Percentiles rank a stretch among this genome's conserved stretches.
Evolutionary conservation across 192 early-diverging fungal species (phyloP).

Genomic region (Phycomyces blakesleeanus): DNA sequence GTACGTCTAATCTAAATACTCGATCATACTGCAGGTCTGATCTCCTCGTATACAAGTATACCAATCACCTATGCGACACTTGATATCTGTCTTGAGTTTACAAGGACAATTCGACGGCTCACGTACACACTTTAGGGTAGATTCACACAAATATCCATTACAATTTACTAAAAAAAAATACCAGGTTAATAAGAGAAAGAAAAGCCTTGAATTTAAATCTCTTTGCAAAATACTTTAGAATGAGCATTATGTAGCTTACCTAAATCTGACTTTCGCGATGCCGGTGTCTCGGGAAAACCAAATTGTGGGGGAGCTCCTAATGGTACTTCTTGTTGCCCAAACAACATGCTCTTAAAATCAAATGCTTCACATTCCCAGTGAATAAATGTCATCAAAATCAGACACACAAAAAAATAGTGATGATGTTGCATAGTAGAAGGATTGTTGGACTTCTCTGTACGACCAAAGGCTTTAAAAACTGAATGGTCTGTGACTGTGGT

Average conservation of each 20-base stretch:
- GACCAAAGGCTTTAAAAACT: no score
- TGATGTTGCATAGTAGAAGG: background rate
- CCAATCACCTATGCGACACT: slow-evolving; percentile 14
- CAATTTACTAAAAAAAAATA: background rate
- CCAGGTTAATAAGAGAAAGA: background rate
- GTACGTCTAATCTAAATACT: background rate
- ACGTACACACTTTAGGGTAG: background rate
- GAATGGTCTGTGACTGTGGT: no score
- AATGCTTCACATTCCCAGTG: background rate
- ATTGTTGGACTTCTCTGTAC: no score
- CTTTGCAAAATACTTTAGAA: background rate
- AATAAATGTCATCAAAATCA: background rate
- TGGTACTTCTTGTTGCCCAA: no score
- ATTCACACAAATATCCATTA: slow-evolving; percentile 5
- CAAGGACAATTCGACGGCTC: slow-evolving; percentile 10
- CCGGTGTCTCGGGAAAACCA: no score
- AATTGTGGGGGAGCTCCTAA: no score
- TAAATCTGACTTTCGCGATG: no score
- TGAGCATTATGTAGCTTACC: background rate
- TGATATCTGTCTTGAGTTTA: slow-evolving; percentile 7
- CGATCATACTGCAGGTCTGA: background rate
- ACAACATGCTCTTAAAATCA: no score
- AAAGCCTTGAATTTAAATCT: background rate
- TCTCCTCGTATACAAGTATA: slow-evolving; percentile 14
- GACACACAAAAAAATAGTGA: background rate